phyloP scores from a whole-genome alignment of 306 rosid genomes.

The Glycyrrhiza uralensis region DNA sequence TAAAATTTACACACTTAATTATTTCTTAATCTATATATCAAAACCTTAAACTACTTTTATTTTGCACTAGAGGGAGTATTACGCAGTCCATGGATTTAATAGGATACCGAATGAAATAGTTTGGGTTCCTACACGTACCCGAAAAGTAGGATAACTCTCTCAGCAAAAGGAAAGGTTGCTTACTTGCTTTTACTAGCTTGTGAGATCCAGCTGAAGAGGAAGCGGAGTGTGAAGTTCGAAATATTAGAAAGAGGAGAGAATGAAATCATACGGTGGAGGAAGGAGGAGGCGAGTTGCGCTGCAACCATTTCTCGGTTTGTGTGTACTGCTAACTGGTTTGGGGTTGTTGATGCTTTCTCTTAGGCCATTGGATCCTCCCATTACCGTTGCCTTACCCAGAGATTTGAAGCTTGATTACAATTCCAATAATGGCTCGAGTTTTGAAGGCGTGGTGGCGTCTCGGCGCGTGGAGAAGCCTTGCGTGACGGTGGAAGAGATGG shows the following conservation, averaged over 20 bases:
- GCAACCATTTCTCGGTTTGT: conserved; percentile 28
- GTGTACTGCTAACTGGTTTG: conserved; percentile 30
- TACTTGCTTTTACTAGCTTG: background rate
- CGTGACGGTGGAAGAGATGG: conserved; percentile 76
- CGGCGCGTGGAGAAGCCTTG: conserved; percentile 35
- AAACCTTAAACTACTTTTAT: too few relatives aligned
- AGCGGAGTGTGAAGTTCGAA: background rate
- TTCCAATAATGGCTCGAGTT: conserved; percentile 1
- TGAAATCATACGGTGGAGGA: conserved; percentile 35
- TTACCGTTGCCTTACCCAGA: conserved; percentile 11
- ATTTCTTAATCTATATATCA: too few relatives aligned
- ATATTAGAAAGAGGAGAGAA: background rate
- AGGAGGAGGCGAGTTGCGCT: conserved; percentile 38
- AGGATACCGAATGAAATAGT: background rate
- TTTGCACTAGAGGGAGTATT: too few relatives aligned
- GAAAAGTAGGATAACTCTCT: background rate
- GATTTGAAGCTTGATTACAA: background rate
- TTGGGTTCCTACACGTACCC: background rate
- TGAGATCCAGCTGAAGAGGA: background rate
- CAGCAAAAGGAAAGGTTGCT: too few relatives aligned
- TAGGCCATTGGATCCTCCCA: conserved; percentile 37
- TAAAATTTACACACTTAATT: too few relatives aligned
- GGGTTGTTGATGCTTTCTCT: conserved; percentile 44
- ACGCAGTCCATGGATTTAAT: background rate
- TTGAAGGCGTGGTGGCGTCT: background rate